Percentiles rank a stretch among this genome's conserved stretches.
These are phyloP conservation scores for Trametes pubescens DNA, from an alignment of 1,284 basidiomycete genomes.

Conservation along the genomic window DNA sequence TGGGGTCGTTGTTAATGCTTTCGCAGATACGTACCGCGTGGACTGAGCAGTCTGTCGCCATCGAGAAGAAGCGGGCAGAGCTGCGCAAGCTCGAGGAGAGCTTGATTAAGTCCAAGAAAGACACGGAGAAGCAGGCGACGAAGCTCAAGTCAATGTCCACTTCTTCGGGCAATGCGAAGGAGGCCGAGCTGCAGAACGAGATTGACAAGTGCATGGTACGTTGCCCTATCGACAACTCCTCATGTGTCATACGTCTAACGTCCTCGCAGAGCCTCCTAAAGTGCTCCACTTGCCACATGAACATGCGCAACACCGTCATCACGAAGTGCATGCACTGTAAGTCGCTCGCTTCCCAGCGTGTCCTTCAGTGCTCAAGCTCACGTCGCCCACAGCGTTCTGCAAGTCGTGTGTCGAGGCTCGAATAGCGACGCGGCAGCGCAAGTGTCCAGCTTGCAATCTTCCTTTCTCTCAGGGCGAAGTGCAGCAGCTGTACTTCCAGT, in stretches of 20 bases:
- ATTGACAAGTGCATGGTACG: constrained; percentile 74
- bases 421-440: constrained; percentile 91
- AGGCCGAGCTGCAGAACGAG: constrained; percentile 55
- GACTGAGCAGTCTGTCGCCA: constrained; percentile 34
- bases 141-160: constrained; percentile 53
- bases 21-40: constrained; percentile 36
- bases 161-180: constrained; percentile 44
- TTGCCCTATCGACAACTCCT: constrained; percentile 12
- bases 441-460: constrained; percentile 92
- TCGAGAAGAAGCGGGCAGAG: constrained; percentile 34
- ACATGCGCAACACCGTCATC: constrained; percentile 88
- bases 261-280: constrained; percentile 78
- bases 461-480: constrained; percentile 91
- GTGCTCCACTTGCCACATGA: constrained; percentile 90
- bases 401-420: constrained; percentile 88
- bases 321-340: constrained; percentile 95
- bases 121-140: constrained; percentile 56
- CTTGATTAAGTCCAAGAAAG: constrained; percentile 53
- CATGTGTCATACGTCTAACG: not conserved
- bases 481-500: constrained; percentile 87
- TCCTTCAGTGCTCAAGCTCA: not conserved
- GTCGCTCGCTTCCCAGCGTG: constrained; percentile 42
- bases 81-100: constrained; percentile 43
- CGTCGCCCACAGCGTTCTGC: constrained; percentile 77
- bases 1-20: not conserved